A percentile compares a stretch with the other conserved stretches of the same genome.
phyloP scores from a whole-genome alignment of 1,139 yeast species.

The Yamadazyma atlantica region DNA sequence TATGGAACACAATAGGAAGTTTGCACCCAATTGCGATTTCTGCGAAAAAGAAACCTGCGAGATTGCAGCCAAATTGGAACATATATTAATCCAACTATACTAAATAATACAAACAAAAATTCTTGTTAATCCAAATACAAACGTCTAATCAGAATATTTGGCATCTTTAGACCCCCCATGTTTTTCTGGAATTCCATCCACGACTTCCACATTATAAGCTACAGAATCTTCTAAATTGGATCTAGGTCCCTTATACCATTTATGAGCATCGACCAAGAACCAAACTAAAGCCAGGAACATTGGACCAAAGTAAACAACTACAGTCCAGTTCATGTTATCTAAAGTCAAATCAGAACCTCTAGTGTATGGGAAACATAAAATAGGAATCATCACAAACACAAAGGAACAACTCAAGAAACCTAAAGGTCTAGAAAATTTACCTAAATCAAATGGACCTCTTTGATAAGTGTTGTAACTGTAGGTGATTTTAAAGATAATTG shows the following conservation, averaged over 20 bases:
- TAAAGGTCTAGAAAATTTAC: slow-evolving; percentile 50
- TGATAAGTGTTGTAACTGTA: slow-evolving; percentile 52
- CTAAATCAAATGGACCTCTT: slow-evolving; percentile 72
- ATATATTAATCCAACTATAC: neutral
- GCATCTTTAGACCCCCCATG: neutral
- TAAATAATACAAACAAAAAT: neutral
- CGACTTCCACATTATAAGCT: slow-evolving; percentile 13
- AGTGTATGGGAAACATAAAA: slow-evolving; percentile 61
- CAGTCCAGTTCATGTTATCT: slow-evolving; percentile 67
- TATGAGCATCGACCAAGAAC: slow-evolving; percentile 57
- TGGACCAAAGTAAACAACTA: slow-evolving; percentile 64
- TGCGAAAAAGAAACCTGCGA: slow-evolving; percentile 1
- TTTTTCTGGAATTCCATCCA: slow-evolving; percentile 6
- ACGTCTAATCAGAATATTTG: neutral
- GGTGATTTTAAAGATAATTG: slow-evolving; percentile 61
- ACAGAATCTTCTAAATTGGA: slow-evolving; percentile 46
- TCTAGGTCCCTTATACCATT: slow-evolving; percentile 67
- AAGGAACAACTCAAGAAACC: slow-evolving; percentile 36
- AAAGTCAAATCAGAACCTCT: slow-evolving; percentile 46
- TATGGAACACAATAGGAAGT: too few species aligned
- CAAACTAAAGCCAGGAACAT: slow-evolving; percentile 51
- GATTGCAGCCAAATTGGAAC: too few species aligned
- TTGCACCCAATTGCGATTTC: neutral
- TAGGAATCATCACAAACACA: slow-evolving; percentile 61
- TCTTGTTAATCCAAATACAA: too few species aligned